Evolutionary conservation across 1,284 basidiomycete genomes (phyloP).

Genomic region (Cryptococcus wingfieldii): DNA sequence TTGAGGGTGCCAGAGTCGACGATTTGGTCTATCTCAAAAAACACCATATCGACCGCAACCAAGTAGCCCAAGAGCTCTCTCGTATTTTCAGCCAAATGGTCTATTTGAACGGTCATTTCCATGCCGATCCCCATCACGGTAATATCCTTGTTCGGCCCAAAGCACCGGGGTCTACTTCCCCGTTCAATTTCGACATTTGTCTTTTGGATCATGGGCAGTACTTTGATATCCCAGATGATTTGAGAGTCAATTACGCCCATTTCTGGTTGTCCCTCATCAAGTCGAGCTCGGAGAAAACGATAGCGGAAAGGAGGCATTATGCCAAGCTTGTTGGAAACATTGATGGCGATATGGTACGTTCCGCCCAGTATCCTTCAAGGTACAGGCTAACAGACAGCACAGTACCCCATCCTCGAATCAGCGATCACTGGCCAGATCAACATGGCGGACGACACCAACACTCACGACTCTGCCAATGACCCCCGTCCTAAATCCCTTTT

Average conservation of each 20-base stretch:
- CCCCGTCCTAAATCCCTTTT: conserved; percentile 66
- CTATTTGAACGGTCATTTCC: conserved; percentile 73
- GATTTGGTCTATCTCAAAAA: conserved; percentile 78
- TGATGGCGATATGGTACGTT: conserved; percentile 69
- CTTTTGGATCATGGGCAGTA: conserved; percentile 82
- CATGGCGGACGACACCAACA: conserved; percentile 31
- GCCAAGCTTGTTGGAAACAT: conserved; percentile 86
- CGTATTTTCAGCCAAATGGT: conserved; percentile 87
- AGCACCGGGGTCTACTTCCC: conserved; percentile 61
- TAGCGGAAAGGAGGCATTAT: conserved; percentile 70
- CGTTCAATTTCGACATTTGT: conserved; percentile 91
- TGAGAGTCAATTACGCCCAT: conserved; percentile 59
- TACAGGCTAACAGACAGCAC: background rate
- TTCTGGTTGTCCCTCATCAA: conserved; percentile 84
- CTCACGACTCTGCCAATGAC: conserved; percentile 46
- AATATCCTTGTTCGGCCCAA: conserved; percentile 86
- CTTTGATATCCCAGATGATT: conserved; percentile 74
- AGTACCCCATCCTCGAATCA: conserved; percentile 65
- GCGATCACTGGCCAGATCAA: conserved; percentile 67
- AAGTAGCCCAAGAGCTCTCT: conserved; percentile 83
- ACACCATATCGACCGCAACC: conserved; percentile 86
- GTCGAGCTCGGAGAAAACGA: conserved; percentile 61
- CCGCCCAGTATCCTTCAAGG: background rate
- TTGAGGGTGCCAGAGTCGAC: conserved; percentile 82
- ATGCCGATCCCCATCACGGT: conserved; percentile 55